Percentiles rank a stretch among this genome's conserved stretches.
Evolutionary conservation across 306 rosid genomes (phyloP).

Genomic region (Cucurbita moschata): DNA sequence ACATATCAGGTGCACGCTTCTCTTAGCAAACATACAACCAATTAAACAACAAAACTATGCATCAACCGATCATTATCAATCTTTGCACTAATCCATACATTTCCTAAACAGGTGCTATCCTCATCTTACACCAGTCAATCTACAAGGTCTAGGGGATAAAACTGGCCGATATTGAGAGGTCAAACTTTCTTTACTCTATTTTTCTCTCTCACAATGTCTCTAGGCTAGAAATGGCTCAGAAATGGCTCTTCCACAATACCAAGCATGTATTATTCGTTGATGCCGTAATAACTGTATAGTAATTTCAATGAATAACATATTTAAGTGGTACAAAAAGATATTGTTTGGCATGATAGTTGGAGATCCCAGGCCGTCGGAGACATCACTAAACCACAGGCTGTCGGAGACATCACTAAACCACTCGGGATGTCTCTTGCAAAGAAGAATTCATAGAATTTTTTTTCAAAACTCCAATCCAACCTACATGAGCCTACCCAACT

Average conservation of each 20-base stretch:
- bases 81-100: neutral
- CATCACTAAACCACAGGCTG: no score
- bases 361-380: no score
- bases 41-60: neutral
- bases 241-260: neutral
- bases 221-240: neutral
- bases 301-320: neutral
- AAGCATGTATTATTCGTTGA: neutral
- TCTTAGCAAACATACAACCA: neutral
- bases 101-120: conserved; percentile 45
- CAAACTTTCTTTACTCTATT: neutral
- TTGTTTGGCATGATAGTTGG: neutral
- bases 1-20: conserved; percentile 52
- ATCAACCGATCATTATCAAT: neutral
- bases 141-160: conserved; percentile 36
- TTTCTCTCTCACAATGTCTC: neutral
- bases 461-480: no score
- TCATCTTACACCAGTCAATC: conserved; percentile 54
- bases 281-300: neutral
- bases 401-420: no score
- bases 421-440: no score
- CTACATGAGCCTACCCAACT: no score
- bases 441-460: no score
- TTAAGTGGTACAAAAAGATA: neutral
- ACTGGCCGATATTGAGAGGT: neutral